Evolutionary conservation across 805 yeast species (phyloP), one percentile per base, ranked within the genome.

Genomic region (Suhomyces canberraensis): DNA sequence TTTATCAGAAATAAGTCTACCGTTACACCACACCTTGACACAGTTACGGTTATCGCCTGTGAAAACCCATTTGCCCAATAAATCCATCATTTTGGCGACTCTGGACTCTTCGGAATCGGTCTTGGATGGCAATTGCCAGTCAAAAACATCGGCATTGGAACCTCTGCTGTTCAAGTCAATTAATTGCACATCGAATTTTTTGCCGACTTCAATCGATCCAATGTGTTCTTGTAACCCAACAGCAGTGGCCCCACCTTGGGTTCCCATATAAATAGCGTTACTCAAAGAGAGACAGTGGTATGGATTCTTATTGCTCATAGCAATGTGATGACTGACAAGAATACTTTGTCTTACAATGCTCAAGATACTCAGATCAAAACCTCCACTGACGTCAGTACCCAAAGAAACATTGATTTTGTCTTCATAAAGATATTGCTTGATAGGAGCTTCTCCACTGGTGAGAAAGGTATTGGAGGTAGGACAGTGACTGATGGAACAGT

Each of bases 41-140:
- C 91, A 79, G 56, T 93, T 93, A 53, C 98, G 74, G 58, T 93
- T 97, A 61, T 93, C 98, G 14, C 98, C 98, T 40, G 79, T 76
- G 58, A 88, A 93, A 7, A 91, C 66, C 98, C 98, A 93, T 58
- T 88, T 89, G 42, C 85, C 85, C 3, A 89, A 57, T 36, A 86
- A 52, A 51, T 83, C 77, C 19, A 65, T 66, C 55, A 80, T 68
- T 42, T 48, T 46, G 42, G 24, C 44, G 3, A 4, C 25, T n/a
- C 27, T 35, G 32, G 21, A 40, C 11, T 44, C 47, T 11, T 37
- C 34, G 9, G 42, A 46, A 4, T 34, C 44, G 21, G 43, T 50
- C 8, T 41, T 44, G 4, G 45, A 37, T 1, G 82, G 79, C n/a
- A 61, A 44, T 52, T 84, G 90, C 83, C 89, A 84, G 3, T 71